Evolutionary conservation across 2,329 filamentous ascomycete species (phyloP).

Genomic region (Zalaria sp.): DNA sequence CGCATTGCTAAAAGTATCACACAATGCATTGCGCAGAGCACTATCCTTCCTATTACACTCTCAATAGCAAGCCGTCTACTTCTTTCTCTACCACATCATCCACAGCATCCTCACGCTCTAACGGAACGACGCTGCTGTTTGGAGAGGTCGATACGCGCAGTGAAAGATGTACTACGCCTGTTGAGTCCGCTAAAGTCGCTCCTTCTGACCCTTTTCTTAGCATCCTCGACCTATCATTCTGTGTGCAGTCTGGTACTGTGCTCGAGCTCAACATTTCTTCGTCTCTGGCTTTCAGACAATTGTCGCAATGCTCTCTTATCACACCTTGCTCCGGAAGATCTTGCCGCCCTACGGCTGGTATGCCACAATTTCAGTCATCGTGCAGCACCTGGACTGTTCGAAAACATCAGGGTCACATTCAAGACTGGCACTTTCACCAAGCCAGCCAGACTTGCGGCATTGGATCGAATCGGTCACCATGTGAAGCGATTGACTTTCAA

Average conservation of each 20-base stretch:
- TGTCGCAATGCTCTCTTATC: constrained; percentile 31
- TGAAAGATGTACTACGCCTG: constrained; percentile 17
- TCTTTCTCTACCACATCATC: constrained; percentile 18
- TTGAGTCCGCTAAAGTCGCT: background rate
- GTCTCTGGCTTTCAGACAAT: constrained; percentile 34
- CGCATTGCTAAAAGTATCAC: background rate
- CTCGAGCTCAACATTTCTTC: constrained; percentile 32
- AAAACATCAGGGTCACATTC: constrained; percentile 56
- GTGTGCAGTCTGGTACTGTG: constrained; percentile 35
- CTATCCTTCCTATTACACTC: constrained; percentile 5
- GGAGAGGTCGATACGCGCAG: constrained; percentile 34
- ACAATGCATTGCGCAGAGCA: too few relatives aligned
- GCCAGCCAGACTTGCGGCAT: constrained; percentile 55
- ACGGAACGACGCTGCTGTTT: constrained; percentile 28
- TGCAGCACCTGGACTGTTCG: constrained; percentile 55
- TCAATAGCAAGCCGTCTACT: constrained; percentile 18
- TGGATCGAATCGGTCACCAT: constrained; percentile 64
- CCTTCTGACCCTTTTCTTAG: constrained; percentile 2
- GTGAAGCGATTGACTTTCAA: constrained; percentile 66
- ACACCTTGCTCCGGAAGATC: constrained; percentile 25
- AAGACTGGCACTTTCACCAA: constrained; percentile 63
- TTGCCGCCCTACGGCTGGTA: constrained; percentile 44
- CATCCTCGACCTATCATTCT: constrained; percentile 29
- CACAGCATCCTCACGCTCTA: constrained; percentile 15
- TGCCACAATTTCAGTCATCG: constrained; percentile 58